Evolutionary conservation across 2,329 filamentous ascomycete species (phyloP), one percentile per base, ranked within the genome.

Genomic region (Claviceps digitariae): DNA sequence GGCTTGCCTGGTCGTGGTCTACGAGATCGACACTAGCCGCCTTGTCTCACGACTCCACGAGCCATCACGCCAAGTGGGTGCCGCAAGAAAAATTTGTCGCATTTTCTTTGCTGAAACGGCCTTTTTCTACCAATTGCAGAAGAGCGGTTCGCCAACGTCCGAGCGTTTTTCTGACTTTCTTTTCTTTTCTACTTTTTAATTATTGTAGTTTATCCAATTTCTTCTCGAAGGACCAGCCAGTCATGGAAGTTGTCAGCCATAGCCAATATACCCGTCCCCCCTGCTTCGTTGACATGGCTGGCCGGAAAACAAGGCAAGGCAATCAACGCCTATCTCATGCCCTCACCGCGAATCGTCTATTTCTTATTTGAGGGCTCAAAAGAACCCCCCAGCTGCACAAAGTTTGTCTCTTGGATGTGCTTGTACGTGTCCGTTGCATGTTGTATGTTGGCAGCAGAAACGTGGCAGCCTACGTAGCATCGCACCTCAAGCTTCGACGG

Each of bases 391-490:
- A 8, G 27, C 45, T 40, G 27, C 53, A 29, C 36, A 2, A 21
- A 12, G 1, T 34, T 34, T 36, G 13, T 17, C 13, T 25, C 49
- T 20, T 10, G 9, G 21, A 43, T 36, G 23, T 44, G 34, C 40
- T 43, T 48, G 53, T 43, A 25, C 48, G 27, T 48, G 6, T 36
- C 7, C n/a, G 47, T 48, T 48, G 27, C 27, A 48, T 34, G 29
- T 20, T 21, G n/a, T 48, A 31, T 34, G 46, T 34, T n/a, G 29
- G 34, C n/a, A 13, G 20, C 17, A 31, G 47, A 45, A 50, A 50
- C 52, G 52, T 50, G 52, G 52, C 52, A 53, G 21, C 21, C 40
- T 47, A 45, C 44, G 52, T 54, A 51, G 48, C 48, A 54, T 48
- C 43, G 52, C 52, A 48, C 41, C 43, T 46, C 34, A 29, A 54